These are phyloP conservation scores for Rhodotorula babjevae DNA, from an alignment of 768 basidiomycete species.

Conservation along the genomic window DNA sequence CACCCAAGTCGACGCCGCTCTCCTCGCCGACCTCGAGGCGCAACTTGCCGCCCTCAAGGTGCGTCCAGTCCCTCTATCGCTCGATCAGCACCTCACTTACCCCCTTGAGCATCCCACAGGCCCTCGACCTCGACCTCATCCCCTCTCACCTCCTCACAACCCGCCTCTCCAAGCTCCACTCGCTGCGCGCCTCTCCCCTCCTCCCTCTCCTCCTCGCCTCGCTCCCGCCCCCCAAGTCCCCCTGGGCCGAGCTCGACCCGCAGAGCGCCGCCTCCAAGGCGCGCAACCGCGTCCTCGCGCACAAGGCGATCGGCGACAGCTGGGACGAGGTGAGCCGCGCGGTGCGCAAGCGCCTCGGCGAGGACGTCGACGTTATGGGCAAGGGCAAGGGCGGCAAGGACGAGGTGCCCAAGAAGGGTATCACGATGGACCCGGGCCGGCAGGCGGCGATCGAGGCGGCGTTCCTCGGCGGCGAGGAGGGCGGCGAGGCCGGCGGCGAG, in stretches of 20 bases:
- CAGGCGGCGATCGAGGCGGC: constrained; percentile 17
- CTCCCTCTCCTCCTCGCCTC: constrained; percentile 24
- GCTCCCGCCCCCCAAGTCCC: not conserved
- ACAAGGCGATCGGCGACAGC: constrained; percentile 31
- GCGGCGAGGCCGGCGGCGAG: not conserved
- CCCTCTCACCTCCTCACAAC: constrained; percentile 23
- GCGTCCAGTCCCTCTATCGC: not conserved
- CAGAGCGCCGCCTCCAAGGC: constrained; percentile 30
- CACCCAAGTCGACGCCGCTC: constrained; percentile 2
- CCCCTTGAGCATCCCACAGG: not conserved
- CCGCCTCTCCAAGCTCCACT: constrained; percentile 28
- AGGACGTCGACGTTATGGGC: constrained; percentile 12
- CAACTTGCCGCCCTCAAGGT: constrained; percentile 37
- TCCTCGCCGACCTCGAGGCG: constrained; percentile 31
- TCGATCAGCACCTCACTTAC: not conserved
- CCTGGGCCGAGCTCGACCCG: constrained; percentile 13
- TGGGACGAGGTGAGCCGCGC: constrained; percentile 35
- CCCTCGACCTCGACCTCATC: constrained; percentile 23
- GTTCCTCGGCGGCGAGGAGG: not conserved
- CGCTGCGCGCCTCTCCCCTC: constrained; percentile 16
- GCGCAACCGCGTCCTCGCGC: constrained; percentile 38
- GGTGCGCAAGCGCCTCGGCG: constrained; percentile 26
- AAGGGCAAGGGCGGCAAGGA: constrained; percentile 3
- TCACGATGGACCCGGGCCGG: constrained; percentile 19
- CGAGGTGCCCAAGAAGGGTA: constrained; percentile 7